These are phyloP conservation scores for Magnolia changhungtana DNA, from an alignment of 164 flowering plant genomes.

Conservation along the genomic window DNA sequence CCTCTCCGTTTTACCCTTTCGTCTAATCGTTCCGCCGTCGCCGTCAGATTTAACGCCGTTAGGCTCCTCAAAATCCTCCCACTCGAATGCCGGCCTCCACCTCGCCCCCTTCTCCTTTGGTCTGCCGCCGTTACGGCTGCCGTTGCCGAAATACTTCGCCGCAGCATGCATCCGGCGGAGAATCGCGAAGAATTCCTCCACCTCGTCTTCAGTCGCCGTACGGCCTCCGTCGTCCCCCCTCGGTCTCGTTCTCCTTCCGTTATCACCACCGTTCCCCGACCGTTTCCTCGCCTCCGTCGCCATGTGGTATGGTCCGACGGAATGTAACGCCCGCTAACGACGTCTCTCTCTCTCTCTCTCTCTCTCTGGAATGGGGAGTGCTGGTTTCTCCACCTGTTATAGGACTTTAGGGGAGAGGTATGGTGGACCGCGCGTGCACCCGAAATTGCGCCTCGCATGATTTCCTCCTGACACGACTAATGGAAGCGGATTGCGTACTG, in stretches of 20 bases:
- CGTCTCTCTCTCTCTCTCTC: not conserved
- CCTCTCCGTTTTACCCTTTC: not conserved
- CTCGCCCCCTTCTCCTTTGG: conserved; percentile 7
- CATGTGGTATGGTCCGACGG: not conserved
- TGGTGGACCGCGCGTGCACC: not conserved
- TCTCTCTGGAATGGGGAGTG: not conserved
- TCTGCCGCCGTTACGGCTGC: conserved; percentile 3
- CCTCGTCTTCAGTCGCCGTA: conserved; percentile 33
- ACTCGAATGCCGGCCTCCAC: conserved; percentile 18
- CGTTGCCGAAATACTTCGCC: conserved; percentile 25
- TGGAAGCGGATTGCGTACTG: too few relatives aligned
- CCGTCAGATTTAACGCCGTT: conserved; percentile 3
- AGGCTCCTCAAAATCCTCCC: conserved; percentile 16
- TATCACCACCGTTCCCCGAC: conserved; percentile 5
- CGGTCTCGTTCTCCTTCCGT: conserved; percentile 6
- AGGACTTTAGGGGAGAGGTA: not conserved
- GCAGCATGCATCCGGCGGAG: conserved; percentile 34
- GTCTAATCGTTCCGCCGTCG: not conserved
- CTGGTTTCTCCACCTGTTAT: not conserved
- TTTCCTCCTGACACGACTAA: too few relatives aligned
- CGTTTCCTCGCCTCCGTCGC: conserved; percentile 17
- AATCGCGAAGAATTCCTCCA: conserved; percentile 50
- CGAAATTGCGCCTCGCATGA: too few relatives aligned
- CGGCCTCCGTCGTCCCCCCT: not conserved
- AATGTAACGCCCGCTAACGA: not conserved